These are phyloP conservation scores for Thielaviopsis punctulata DNA, from an alignment of 2,329 filamentous ascomycete genomes.

Conservation along the genomic window DNA sequence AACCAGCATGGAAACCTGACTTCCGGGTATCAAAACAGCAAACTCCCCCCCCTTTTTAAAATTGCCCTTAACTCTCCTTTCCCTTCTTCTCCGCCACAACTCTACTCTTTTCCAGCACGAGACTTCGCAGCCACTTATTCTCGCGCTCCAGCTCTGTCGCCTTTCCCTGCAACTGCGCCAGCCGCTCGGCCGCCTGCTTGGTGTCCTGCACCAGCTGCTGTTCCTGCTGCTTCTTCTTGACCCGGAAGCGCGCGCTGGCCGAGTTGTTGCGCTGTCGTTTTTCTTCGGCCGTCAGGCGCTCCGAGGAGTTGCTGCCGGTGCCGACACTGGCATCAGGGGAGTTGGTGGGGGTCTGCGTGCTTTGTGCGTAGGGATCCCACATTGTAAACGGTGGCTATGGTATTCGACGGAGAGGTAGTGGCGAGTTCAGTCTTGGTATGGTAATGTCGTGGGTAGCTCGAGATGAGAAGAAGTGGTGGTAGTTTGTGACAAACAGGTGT, in stretches of 20 bases:
- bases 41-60: background rate
- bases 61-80: background rate
- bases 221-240: slow-evolving; percentile 55
- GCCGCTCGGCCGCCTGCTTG: slow-evolving; percentile 45
- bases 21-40: background rate
- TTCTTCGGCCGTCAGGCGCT: slow-evolving; percentile 30
- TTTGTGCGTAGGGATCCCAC: slow-evolving; percentile 11
- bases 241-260: slow-evolving; percentile 47
- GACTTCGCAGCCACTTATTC: slow-evolving; percentile 42
- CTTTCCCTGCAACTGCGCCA: slow-evolving; percentile 36
- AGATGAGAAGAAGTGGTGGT: too few relatives aligned
- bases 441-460: background rate
- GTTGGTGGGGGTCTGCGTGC: background rate
- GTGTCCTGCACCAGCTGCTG: slow-evolving; percentile 41
- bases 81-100: background rate
- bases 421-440: background rate
- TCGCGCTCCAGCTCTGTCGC: slow-evolving; percentile 40
- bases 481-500: too few relatives aligned
- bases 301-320: too few relatives aligned
- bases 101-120: slow-evolving; percentile 35
- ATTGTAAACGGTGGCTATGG: background rate
- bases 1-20: background rate
- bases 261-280: slow-evolving; percentile 52
- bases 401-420: too few relatives aligned
- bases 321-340: background rate